Base-by-base conservation (phyloP, 805 yeast genomes). In the Metahyphopichia silvanorum region DNA sequence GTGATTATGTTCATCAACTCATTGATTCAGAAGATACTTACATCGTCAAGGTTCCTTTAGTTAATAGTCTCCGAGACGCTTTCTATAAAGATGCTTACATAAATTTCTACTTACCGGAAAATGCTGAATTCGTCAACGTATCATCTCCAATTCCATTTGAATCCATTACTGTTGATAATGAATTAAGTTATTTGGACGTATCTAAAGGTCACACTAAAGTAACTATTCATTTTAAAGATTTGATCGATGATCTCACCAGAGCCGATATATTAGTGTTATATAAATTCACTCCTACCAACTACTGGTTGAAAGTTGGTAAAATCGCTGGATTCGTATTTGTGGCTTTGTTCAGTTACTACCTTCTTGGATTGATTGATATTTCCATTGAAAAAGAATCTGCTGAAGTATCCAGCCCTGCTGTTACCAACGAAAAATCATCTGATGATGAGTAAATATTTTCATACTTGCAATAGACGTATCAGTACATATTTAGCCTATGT, bases 41-140 rank as follows among this genome's bases (percentile, higher is more conserved):
- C 52, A 52, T 83, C 9, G 61, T 84, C 20, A 71, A 67, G 32
- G 75, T 89, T 19, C 95, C 96, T 11, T 49, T 88, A 15, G 47
- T 93, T 22, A 78, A 77, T 50, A 86, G 93, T 12, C 81, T 91
- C 21, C 56, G 55, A 14, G 88, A 84, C 47, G 69, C 79, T n/a
- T 60, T 77, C 28, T 89, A 87, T 56, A 83, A 76, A 37, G 56
- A 71, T 23, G 80, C 80, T 6, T 62, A 66, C 24, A 55, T 86
- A 29, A 71, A 74, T 23, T 62, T 91, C 42, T 80, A 77, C 49
- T 73, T 93, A 43, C 98, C 98, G 9, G 97, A 93, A 60, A 91
- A 89, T 30, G 82, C 98, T 5, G 66, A 69, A 43, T 63, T 72
- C 32, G 42, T 74, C 28, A 76, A 69, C 37, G 69, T 83, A 25